Evolutionary conservation across 306 rosid species (phyloP).

Genomic region (Trichosanthes cucumerina): DNA sequence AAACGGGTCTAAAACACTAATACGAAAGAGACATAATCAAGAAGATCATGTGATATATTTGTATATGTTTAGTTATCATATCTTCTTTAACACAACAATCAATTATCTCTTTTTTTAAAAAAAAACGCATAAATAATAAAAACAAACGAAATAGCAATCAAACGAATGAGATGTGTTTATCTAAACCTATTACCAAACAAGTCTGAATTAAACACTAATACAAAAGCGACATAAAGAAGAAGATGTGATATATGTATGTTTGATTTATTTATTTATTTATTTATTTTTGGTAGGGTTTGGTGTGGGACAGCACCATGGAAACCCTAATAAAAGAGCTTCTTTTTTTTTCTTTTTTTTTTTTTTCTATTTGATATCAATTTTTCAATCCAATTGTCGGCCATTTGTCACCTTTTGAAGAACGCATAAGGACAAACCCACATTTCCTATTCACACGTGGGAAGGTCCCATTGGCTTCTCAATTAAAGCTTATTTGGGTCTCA

Average conservation of each 20-base stretch:
- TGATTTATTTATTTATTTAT: neutral
- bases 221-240: neutral
- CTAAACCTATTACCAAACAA: neutral
- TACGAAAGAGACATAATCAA: neutral
- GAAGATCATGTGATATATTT: no score
- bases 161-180: neutral
- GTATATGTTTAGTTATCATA: neutral
- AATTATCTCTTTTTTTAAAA: no score
- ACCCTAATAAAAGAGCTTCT: neutral
- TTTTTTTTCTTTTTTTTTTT: neutral
- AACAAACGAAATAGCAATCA: neutral
- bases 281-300: neutral
- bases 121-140: no score
- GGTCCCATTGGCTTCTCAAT: constrained; percentile 13
- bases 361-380: neutral
- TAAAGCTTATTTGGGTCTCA: constrained; percentile 8
- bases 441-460: constrained; percentile 13
- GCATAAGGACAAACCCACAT: constrained; percentile 3
- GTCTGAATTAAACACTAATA: neutral
- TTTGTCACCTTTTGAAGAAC: constrained; percentile 12
- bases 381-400: constrained; percentile 35
- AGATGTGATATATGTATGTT: neutral
- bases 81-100: no score
- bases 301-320: neutral
- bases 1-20: no score